A percentile compares a stretch with the other conserved stretches of the same genome.
Evolutionary conservation across 805 yeast genomes (phyloP).

Genomic region (Cyberlindnera suaveolens): DNA sequence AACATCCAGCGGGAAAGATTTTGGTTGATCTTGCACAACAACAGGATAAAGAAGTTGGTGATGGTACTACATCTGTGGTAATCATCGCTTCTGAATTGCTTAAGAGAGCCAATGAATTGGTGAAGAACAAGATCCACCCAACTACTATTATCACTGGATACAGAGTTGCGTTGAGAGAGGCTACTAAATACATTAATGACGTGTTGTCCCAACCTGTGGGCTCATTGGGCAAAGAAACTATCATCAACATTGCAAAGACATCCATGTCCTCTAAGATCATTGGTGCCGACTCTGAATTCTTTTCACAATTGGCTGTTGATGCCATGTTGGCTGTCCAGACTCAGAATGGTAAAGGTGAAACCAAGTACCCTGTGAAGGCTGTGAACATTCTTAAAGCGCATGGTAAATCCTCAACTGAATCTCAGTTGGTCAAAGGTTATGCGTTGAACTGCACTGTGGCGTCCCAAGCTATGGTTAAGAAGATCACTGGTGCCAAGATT

Average conservation of each 20-base stretch:
- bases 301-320: constrained; percentile 86
- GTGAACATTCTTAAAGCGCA: constrained; percentile 94
- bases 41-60: constrained; percentile 98
- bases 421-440: constrained; percentile 84
- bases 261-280: constrained; percentile 96
- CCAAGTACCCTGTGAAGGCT: constrained; percentile 93
- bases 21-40: constrained; percentile 96
- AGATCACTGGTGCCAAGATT: constrained; percentile 61
- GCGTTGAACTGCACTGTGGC: constrained; percentile 97
- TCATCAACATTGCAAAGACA: constrained; percentile 90
- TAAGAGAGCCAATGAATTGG: constrained; percentile 89
- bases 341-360: constrained; percentile 78
- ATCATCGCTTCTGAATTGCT: constrained; percentile 90
- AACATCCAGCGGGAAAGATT: constrained; percentile 98
- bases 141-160: constrained; percentile 97
- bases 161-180: constrained; percentile 88
- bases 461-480: constrained; percentile 90
- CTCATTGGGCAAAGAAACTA: constrained; percentile 65
- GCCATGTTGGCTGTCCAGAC: constrained; percentile 95
- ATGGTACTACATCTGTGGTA: constrained; percentile 96
- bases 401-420: constrained; percentile 88
- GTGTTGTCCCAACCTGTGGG: constrained; percentile 80
- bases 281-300: constrained; percentile 89
- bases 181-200: constrained; percentile 75
- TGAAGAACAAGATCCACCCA: constrained; percentile 91